phyloP scores from a whole-genome alignment of 306 rosid genomes.

The Castanea sativa region DNA sequence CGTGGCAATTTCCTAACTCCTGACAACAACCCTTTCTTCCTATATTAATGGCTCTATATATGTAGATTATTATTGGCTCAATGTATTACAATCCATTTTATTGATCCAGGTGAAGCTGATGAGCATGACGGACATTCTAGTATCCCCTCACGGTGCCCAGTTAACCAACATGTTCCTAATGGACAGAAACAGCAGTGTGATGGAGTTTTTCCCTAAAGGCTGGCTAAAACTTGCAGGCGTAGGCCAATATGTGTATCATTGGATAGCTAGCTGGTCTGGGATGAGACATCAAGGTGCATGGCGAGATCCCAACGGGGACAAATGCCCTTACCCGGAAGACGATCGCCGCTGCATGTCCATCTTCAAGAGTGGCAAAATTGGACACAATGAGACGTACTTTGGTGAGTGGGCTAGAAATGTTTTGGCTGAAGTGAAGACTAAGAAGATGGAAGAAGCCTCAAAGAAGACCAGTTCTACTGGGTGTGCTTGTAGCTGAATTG shows the following conservation, averaged over 20 bases:
- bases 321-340: constrained; percentile 34
- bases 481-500: constrained; percentile 34
- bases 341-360: constrained; percentile 64
- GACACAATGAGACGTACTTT: constrained; percentile 47
- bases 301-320: constrained; percentile 56
- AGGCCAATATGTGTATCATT: constrained; percentile 59
- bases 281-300: constrained; percentile 60
- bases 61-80: background rate
- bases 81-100: background rate
- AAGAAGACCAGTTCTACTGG: background rate
- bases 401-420: constrained; percentile 50
- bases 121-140: constrained; percentile 59
- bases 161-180: constrained; percentile 60
- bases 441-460: constrained; percentile 37
- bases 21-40: no score
- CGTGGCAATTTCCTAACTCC: no score
- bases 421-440: constrained; percentile 39
- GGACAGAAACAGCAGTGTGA: constrained; percentile 68
- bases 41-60: no score
- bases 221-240: constrained; percentile 69
- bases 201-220: constrained; percentile 73
- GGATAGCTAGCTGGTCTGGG: constrained; percentile 74
- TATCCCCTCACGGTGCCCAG: constrained; percentile 72
- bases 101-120: constrained; percentile 48
- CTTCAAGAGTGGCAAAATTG: constrained; percentile 48